Conservation (phyloP, 2,329 filamentous ascomycete genomes). For the Hypoxylon sp. region DNA sequence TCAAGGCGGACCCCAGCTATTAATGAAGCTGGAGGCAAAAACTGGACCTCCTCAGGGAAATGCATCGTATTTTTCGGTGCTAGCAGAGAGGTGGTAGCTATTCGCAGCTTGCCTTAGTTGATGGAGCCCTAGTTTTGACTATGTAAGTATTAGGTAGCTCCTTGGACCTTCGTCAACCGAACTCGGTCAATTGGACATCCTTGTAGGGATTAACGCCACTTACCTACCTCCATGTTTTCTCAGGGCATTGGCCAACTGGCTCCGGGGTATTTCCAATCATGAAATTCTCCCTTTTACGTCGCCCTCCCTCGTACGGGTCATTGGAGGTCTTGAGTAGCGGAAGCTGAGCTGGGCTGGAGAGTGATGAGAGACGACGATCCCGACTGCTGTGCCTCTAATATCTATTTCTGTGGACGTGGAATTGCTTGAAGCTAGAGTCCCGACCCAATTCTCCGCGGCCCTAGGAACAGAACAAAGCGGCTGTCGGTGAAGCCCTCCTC, state of each 20-base stretch:
- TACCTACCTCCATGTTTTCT: constrained; percentile 20
- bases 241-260: constrained; percentile 12
- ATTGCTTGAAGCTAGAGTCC: neutral
- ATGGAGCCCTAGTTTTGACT: constrained; percentile 39
- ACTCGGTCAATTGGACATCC: constrained; percentile 38
- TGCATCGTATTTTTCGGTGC: constrained; percentile 26
- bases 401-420: neutral
- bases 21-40: constrained; percentile 30
- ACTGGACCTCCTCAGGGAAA: constrained; percentile 14
- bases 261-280: constrained; percentile 22
- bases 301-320: neutral
- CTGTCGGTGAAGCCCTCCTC: constrained; percentile 12
- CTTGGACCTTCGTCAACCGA: constrained; percentile 32
- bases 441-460: neutral
- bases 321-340: neutral
- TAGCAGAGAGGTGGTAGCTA: constrained; percentile 25
- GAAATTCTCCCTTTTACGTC: neutral
- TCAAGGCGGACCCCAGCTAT: constrained; percentile 8
- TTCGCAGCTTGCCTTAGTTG: constrained; percentile 34
- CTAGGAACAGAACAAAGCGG: constrained; percentile 1
- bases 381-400: constrained; percentile 2
- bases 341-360: neutral
- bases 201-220: constrained; percentile 31
- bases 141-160: constrained; percentile 41
- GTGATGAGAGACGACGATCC: neutral